Evolutionary conservation across 768 basidiomycete genomes (phyloP).

Genomic region (Daedaleopsis sinensis): DNA sequence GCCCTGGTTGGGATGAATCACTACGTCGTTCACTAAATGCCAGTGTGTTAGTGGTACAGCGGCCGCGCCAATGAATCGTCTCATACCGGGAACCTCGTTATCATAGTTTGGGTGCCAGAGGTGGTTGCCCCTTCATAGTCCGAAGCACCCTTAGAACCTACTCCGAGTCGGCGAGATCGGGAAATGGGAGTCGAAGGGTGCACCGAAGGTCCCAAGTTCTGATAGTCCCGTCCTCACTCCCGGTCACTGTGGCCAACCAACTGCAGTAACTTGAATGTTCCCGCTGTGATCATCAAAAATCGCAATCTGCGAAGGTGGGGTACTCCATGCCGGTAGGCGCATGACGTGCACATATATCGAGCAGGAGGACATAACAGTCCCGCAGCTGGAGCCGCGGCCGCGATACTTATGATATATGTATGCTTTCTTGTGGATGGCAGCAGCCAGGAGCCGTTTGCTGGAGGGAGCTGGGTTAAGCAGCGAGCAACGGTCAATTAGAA

Average conservation of each 20-base stretch:
- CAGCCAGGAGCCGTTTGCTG: slow-evolving; percentile 92
- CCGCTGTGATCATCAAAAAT: slow-evolving; percentile 90
- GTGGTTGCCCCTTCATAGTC: slow-evolving; percentile 59
- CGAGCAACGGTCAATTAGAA: slow-evolving; percentile 8
- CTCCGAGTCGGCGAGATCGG: slow-evolving; percentile 16
- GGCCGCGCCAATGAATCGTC: neutral
- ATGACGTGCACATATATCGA: neutral
- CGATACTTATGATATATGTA: slow-evolving; percentile 92
- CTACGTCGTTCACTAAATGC: slow-evolving; percentile 86
- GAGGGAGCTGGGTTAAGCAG: slow-evolving; percentile 10
- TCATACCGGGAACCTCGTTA: slow-evolving; percentile 86
- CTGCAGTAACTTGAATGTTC: slow-evolving; percentile 94
- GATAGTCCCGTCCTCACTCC: slow-evolving; percentile 96
- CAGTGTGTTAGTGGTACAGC: slow-evolving; percentile 20
- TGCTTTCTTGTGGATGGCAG: slow-evolving; percentile 95
- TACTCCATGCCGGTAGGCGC: slow-evolving; percentile 27
- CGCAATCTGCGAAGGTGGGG: slow-evolving; percentile 67
- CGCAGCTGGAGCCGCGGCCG: slow-evolving; percentile 62
- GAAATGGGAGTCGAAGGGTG: slow-evolving; percentile 27
- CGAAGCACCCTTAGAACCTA: slow-evolving; percentile 24
- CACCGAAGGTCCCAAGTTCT: slow-evolving; percentile 99
- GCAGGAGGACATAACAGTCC: slow-evolving; percentile 42
- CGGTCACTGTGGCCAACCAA: slow-evolving; percentile 99
- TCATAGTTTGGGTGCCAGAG: slow-evolving; percentile 94
- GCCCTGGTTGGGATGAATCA: slow-evolving; percentile 97